phyloP scores from a whole-genome alignment of 257 asterid genomes.

The Nyctanthes arbortristis region DNA sequence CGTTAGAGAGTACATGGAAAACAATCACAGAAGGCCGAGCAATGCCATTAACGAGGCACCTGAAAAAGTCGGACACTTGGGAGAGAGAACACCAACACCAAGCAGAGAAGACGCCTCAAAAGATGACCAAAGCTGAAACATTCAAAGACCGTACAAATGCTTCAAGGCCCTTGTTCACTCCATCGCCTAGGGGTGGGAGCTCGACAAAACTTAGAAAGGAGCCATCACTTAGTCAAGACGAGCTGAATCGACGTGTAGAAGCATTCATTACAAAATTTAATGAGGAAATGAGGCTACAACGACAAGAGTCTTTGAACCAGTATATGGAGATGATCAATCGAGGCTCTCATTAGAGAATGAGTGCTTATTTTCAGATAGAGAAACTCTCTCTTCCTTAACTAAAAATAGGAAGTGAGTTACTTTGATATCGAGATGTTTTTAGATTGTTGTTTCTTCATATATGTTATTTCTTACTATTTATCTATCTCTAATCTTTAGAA shows the following conservation, averaged over 20 bases:
- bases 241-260: conserved; percentile 71
- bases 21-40: conserved; percentile 83
- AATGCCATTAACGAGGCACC: conserved; percentile 71
- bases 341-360: conserved; percentile 32
- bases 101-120: conserved; percentile 28
- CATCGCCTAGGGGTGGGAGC: neutral
- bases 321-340: conserved; percentile 54
- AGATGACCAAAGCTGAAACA: conserved; percentile 69
- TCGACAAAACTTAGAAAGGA: conserved; percentile 62
- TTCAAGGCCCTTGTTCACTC: neutral
- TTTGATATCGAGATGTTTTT: neutral
- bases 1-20: conserved; percentile 84
- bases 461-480: neutral
- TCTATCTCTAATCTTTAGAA: no score
- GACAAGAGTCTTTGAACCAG: conserved; percentile 72
- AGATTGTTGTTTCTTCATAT: neutral
- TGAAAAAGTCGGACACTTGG: conserved; percentile 80
- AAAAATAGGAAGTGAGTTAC: neutral
- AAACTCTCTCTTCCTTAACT: conserved; percentile 4
- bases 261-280: conserved; percentile 84
- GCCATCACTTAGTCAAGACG: conserved; percentile 74
- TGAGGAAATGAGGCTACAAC: conserved; percentile 79
- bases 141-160: conserved; percentile 41
- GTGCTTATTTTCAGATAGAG: neutral
- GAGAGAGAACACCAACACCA: conserved; percentile 37